Evolutionary conservation across 2,329 filamentous ascomycete species (phyloP), one percentile per base, ranked within the genome.

Genomic region (Phyllosticta paracitricarpa): DNA sequence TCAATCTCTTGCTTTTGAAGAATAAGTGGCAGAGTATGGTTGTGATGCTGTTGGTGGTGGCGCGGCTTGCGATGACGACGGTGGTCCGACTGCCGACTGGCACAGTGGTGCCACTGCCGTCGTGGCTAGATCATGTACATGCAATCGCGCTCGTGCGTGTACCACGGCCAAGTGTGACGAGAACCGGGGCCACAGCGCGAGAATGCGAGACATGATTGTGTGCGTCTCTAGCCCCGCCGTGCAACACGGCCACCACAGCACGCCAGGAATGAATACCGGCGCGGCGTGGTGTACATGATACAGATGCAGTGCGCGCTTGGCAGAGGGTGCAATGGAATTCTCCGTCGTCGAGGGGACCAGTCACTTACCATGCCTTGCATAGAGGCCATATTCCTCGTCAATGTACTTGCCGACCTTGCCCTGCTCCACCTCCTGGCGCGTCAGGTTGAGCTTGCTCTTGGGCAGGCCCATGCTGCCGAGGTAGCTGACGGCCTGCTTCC

Each of bases 401-500:
- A 68, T 64, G 65, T 77, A 78, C 66, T 68, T 73, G 54, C 71
- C 71, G 17, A 75, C 69, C 24, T 68, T 65, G 2, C 84, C 84
- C 56, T 69, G 77, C 74, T 85, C 82, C 6, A 87, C 83, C 22
- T 87, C 82, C 66, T 79, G 77, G 63, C 84, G 75, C 2, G 79
- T 81, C 63, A 86, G 71, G 14, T 69, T 71, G 59, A 84, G 75
- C 71, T 84, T 83, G 61, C 73, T 76, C 76, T 80, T 83, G 61
- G 77, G 78, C 66, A 86, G 73, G 55, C 84, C 84, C 84, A 87
- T 87, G 52, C 81, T 84, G 25, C 77, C 78, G 24, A 87, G 74
- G 69, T 80, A 87, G 2, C 72, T 65, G 14, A 87, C 76, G 5
- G 77, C 84, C 64, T 95, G 86, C 70, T 80, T 87, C 91, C 91